phyloP scores from a whole-genome alignment of 768 basidiomycete genomes.

The Podaxis mareebaensis region DNA sequence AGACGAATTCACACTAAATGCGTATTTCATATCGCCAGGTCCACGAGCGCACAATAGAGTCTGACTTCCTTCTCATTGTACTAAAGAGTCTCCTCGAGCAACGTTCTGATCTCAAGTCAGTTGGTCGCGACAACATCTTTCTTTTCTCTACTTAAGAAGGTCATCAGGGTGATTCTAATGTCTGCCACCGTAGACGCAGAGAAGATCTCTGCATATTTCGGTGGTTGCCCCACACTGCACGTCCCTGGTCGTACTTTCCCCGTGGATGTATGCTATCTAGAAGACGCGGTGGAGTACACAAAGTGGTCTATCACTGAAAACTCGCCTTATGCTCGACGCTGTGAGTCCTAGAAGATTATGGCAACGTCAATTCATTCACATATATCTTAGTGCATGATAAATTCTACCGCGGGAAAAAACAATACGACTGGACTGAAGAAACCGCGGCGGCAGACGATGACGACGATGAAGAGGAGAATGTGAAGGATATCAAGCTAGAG shows the following conservation, averaged over 20 bases:
- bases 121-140: constrained; percentile 2
- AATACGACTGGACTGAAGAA: constrained; percentile 83
- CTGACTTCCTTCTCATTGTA: constrained; percentile 94
- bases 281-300: constrained; percentile 86
- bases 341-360: constrained; percentile 40
- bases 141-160: constrained; percentile 10
- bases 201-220: constrained; percentile 87
- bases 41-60: constrained; percentile 96
- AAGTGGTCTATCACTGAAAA: constrained; percentile 76
- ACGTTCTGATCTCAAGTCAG: constrained; percentile 82
- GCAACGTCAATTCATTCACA: neutral
- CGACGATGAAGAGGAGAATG: constrained; percentile 58
- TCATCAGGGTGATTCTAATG: constrained; percentile 84
- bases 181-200: constrained; percentile 93
- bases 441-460: constrained; percentile 51
- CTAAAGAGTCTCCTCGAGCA: constrained; percentile 79
- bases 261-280: constrained; percentile 81
- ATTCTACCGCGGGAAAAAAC: constrained; percentile 59
- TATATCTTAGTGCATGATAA: constrained; percentile 54
- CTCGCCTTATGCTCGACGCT: constrained; percentile 77
- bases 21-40: constrained; percentile 48
- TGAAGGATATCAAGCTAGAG: constrained; percentile 53
- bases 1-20: too few relatives aligned
- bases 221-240: constrained; percentile 78
- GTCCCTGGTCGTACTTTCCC: constrained; percentile 96